phyloP scores from a whole-genome alignment of 495 filamentous ascomycete species.

The Talaromyces stipitatus region DNA sequence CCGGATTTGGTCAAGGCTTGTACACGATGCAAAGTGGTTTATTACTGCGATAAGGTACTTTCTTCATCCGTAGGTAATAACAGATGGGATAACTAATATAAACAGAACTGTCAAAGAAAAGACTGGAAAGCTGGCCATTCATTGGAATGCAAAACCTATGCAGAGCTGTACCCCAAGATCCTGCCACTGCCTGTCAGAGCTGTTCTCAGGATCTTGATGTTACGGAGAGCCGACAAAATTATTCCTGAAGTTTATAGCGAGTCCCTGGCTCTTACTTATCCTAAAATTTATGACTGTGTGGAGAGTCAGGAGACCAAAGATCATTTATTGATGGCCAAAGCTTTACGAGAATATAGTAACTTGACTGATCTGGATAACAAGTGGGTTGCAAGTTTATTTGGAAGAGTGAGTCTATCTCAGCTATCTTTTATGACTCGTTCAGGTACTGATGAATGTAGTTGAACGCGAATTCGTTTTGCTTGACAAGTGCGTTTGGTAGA shows the following conservation, averaged over 20 bases:
- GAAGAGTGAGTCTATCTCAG: constrained; percentile 27
- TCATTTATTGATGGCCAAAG: constrained; percentile 45
- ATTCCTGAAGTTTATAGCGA: constrained; percentile 26
- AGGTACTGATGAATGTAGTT: constrained; percentile 22
- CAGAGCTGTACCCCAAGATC: constrained; percentile 35
- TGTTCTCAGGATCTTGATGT: constrained; percentile 44
- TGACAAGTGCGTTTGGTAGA: constrained; percentile 50
- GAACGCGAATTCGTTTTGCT: constrained; percentile 52
- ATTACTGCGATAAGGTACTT: constrained; percentile 55
- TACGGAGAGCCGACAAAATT: constrained; percentile 25
- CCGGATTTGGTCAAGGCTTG: constrained; percentile 41
- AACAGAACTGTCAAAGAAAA: constrained; percentile 52
- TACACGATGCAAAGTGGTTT: constrained; percentile 51
- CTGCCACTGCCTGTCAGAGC: constrained; percentile 52
- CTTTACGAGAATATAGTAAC: constrained; percentile 43
- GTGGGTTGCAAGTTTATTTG: constrained; percentile 30
- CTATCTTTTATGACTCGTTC: not conserved
- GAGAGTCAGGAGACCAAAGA: constrained; percentile 28
- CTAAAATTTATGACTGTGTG: not conserved
- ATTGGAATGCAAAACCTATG: constrained; percentile 49
- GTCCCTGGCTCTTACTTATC: constrained; percentile 40
- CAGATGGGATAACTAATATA: not conserved
- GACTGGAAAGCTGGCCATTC: constrained; percentile 56
- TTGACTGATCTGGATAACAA: constrained; percentile 30
- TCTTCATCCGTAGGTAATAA: constrained; percentile 19